These are phyloP conservation scores for Chlamydomonas schloesseri DNA, from an alignment of 139 green algal genomes.

Conservation along the genomic window DNA sequence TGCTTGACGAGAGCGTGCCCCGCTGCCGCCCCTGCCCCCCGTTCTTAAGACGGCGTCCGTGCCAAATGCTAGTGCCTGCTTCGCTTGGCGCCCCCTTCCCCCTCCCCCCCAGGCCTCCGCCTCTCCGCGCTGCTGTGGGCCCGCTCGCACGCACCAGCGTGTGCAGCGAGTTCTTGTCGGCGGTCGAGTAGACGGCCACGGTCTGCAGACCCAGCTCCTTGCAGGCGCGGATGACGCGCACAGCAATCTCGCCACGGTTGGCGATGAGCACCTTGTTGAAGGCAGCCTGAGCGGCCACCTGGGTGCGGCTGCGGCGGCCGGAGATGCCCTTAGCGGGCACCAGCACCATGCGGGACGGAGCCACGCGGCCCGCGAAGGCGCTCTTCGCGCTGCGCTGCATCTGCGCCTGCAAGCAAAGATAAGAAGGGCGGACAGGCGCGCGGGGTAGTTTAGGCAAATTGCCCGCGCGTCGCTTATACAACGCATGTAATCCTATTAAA, in stretches of 20 bases:
- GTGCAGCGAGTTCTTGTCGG: conserved; percentile 90
- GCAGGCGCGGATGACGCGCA: conserved; percentile 93
- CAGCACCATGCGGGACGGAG: conserved; percentile 5
- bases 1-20: too few relatives aligned
- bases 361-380: conserved; percentile 36
- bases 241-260: conserved; percentile 95
- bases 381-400: conserved; percentile 1
- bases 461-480: too few relatives aligned
- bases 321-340: conserved; percentile 35
- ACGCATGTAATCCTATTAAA: too few relatives aligned
- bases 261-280: conserved; percentile 89
- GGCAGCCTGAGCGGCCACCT: conserved; percentile 8
- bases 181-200: conserved; percentile 92
- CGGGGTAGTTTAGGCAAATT: too few relatives aligned
- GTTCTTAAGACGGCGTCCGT: too few relatives aligned
- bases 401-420: conserved; percentile 23
- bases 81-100: too few relatives aligned
- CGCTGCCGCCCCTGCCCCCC: too few relatives aligned
- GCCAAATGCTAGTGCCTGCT: too few relatives aligned
- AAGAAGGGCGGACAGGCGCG: too few relatives aligned
- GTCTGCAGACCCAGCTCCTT: conserved; percentile 93
- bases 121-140: too few relatives aligned
- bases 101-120: too few relatives aligned
- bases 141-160: conserved; percentile 80
- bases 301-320: conserved; percentile 10